phyloP scores from a whole-genome alignment of 306 rosid species.

The Rosa multiflora region DNA sequence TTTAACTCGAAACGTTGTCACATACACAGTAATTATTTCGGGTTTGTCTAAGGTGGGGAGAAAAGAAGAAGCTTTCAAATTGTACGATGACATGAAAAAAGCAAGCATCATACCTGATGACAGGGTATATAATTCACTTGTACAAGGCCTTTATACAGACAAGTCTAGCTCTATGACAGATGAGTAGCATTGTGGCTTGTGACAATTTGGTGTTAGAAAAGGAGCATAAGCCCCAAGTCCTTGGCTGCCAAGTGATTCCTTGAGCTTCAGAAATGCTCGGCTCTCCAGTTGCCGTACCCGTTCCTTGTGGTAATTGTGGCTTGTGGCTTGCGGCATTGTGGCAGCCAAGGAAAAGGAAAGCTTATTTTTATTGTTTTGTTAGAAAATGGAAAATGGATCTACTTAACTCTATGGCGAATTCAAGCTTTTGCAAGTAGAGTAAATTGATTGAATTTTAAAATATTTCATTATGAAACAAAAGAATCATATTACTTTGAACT shows the following conservation, averaged over 20 bases:
- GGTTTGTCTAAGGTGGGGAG: slow-evolving; percentile 85
- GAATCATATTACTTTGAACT: slow-evolving; percentile 3
- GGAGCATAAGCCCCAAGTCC: slow-evolving; percentile 66
- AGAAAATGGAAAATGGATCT: not conserved
- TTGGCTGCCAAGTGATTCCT: slow-evolving; percentile 53
- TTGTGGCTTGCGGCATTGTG: too few species aligned
- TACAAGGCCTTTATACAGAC: slow-evolving; percentile 54
- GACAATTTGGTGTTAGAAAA: slow-evolving; percentile 9
- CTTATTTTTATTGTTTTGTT: not conserved
- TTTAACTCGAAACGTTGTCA: slow-evolving; percentile 43
- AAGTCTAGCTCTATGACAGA: slow-evolving; percentile 9
- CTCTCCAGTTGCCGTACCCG: slow-evolving; percentile 68
- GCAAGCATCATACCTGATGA: slow-evolving; percentile 69
- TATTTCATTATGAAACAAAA: not conserved
- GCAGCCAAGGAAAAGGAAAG: not conserved
- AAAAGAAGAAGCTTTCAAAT: slow-evolving; percentile 65
- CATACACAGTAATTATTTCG: slow-evolving; percentile 66
- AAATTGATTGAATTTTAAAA: not conserved
- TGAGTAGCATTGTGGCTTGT: not conserved
- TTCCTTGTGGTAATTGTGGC: slow-evolving; percentile 34
- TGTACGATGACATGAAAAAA: slow-evolving; percentile 72
- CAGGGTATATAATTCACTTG: slow-evolving; percentile 65
- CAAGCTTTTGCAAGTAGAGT: not conserved
- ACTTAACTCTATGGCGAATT: not conserved
- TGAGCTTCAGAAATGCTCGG: slow-evolving; percentile 72